Evolutionary conservation across 352 stramenopile species (phyloP).

Genomic region (Elongisporangium prolatum): DNA sequence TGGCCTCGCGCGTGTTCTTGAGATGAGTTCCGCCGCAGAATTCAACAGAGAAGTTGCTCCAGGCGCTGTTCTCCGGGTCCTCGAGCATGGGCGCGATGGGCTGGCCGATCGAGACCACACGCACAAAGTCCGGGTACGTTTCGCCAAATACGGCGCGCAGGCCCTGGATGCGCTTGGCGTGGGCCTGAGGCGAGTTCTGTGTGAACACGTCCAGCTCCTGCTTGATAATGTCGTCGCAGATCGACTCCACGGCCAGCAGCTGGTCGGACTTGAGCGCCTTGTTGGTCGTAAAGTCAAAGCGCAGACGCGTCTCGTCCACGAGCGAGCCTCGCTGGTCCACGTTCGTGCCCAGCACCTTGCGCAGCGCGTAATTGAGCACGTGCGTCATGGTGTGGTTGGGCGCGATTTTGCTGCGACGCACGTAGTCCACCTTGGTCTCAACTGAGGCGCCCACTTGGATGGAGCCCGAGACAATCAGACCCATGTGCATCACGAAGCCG

Average conservation of each 20-base stretch:
- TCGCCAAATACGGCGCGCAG: constrained; percentile 99
- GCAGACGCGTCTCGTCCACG: constrained; percentile 95
- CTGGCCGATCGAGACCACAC: constrained; percentile 95
- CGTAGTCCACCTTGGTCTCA: constrained; percentile 93
- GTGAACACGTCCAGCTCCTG: constrained; percentile 90
- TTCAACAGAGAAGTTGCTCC: constrained; percentile 94
- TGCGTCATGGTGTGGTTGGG: constrained; percentile 99
- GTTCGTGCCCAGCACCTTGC: constrained; percentile 91
- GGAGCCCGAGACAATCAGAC: constrained; percentile 55
- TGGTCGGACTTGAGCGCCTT: constrained; percentile 93
- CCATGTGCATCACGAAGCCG: constrained; percentile 96
- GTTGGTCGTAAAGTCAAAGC: constrained; percentile 98
- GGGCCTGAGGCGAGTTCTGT: constrained; percentile 89
- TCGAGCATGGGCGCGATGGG: constrained; percentile 66
- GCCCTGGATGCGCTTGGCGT: constrained; percentile 94
- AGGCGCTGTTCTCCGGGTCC: constrained; percentile 86
- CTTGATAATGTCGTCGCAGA: constrained; percentile 88
- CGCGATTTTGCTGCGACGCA: constrained; percentile 88
- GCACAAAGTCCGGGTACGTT: constrained; percentile 98
- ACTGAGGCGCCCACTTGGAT: constrained; percentile 88
- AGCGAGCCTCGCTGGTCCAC: constrained; percentile 98
- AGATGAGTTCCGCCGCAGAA: constrained; percentile 99
- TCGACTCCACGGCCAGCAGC: constrained; percentile 79
- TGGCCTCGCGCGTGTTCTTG: constrained; percentile 94
- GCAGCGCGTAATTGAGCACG: constrained; percentile 97